A percentile compares a stretch with the other conserved stretches of the same genome.
Evolutionary conservation across 768 basidiomycete genomes (phyloP).

Genomic region (Rhizopogon salebrosus): DNA sequence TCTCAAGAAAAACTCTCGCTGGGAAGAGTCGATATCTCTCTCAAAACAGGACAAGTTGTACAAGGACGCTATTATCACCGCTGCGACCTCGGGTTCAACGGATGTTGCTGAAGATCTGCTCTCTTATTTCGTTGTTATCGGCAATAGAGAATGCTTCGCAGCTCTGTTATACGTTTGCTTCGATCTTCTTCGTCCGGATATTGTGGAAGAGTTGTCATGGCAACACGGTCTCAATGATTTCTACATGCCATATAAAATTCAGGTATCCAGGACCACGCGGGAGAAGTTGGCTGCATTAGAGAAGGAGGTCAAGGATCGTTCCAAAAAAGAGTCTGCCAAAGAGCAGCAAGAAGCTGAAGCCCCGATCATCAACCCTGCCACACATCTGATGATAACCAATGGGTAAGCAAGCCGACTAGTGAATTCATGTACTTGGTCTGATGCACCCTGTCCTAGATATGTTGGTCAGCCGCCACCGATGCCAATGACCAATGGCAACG

Average conservation of each 20-base stretch:
- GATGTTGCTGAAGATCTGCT: conserved; percentile 94
- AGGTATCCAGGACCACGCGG: conserved; percentile 73
- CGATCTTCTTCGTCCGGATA: conserved; percentile 88
- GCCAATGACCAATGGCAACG: conserved; percentile 51
- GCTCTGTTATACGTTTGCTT: conserved; percentile 89
- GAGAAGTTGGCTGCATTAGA: conserved; percentile 81
- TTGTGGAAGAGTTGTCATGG: conserved; percentile 96
- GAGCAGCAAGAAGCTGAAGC: conserved; percentile 84
- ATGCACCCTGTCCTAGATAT: conserved; percentile 37
- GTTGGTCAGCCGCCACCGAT: conserved; percentile 58
- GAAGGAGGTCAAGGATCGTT: conserved; percentile 84
- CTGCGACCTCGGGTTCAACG: conserved; percentile 74
- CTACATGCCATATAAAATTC: conserved; percentile 94
- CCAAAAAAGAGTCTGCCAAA: conserved; percentile 83
- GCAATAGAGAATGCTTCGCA: conserved; percentile 97
- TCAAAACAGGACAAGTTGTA: conserved; percentile 96
- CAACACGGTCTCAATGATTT: conserved; percentile 94
- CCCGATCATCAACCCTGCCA: conserved; percentile 84
- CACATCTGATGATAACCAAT: conserved; percentile 62
- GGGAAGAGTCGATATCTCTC: conserved; percentile 94
- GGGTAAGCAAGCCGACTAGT: conserved; percentile 31
- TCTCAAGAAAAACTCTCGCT: conserved; percentile 84
- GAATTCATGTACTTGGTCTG: background rate
- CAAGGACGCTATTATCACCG: conserved; percentile 94
- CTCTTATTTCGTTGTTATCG: conserved; percentile 96